phyloP scores from a whole-genome alignment of 495 filamentous ascomycete species.

The Cercophora samala region DNA sequence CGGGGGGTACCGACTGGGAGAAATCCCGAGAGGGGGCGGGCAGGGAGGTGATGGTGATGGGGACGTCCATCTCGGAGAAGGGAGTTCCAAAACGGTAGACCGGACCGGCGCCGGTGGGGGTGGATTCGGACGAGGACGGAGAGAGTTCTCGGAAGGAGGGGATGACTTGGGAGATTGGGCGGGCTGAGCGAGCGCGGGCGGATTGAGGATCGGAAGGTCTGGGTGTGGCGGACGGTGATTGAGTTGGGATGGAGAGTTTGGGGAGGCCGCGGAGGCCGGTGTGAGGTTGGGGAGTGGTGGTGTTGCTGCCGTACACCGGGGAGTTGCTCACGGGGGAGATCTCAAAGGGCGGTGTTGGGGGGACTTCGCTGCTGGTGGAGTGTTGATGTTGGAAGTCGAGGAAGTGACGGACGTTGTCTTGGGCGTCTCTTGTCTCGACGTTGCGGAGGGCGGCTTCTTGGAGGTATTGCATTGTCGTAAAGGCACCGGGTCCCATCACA shows the following conservation, averaged over 20 bases:
- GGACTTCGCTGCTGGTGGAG: constrained; percentile 50
- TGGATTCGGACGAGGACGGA: constrained; percentile 47
- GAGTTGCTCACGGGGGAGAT: constrained; percentile 33
- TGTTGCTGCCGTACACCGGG: not conserved
- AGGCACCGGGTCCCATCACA: constrained; percentile 64
- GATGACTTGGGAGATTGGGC: constrained; percentile 36
- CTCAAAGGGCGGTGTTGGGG: constrained; percentile 56
- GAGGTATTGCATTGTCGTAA: constrained; percentile 61
- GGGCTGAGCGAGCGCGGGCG: constrained; percentile 28
- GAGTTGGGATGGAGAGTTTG: constrained; percentile 53
- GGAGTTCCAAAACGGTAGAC: constrained; percentile 72
- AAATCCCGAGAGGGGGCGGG: constrained; percentile 66
- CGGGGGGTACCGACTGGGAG: constrained; percentile 87
- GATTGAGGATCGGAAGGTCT: constrained; percentile 22
- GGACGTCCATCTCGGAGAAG: constrained; percentile 86
- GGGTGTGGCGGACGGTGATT: constrained; percentile 17
- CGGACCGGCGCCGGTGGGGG: constrained; percentile 49
- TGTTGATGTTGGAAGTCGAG: constrained; percentile 70
- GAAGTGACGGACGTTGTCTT: constrained; percentile 88
- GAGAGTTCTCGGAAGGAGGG: constrained; percentile 53
- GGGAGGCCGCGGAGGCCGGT: constrained; percentile 55
- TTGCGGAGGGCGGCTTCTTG: constrained; percentile 66
- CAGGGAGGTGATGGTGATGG: constrained; percentile 67
- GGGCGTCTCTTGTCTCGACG: constrained; percentile 70
- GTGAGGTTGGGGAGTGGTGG: constrained; percentile 39